A percentile compares a stretch with the other conserved stretches of the same genome.
These are phyloP conservation scores for Baudoinia panamericana DNA, from an alignment of 495 filamentous ascomycete species.

Conservation along the genomic window DNA sequence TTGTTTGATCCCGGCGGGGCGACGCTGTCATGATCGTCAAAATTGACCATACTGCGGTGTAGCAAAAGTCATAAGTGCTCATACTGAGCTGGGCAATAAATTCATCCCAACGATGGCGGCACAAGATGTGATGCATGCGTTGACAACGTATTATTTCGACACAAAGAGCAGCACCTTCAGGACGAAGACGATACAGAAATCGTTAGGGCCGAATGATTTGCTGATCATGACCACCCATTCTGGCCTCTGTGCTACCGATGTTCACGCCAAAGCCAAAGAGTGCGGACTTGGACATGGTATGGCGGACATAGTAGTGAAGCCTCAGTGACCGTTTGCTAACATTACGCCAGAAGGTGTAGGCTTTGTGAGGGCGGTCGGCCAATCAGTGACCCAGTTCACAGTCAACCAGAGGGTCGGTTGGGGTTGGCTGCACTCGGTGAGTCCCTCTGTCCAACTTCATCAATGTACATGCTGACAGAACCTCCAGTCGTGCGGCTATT, in stretches of 20 bases:
- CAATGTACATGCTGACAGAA: not conserved
- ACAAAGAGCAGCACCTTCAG: too few species aligned
- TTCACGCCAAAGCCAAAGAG: slow-evolving; percentile 4
- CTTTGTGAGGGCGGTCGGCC: too few species aligned
- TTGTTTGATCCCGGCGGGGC: too few species aligned
- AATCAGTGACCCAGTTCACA: not conserved
- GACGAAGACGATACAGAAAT: not conserved
- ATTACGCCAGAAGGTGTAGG: too few species aligned
- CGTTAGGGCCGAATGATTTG: slow-evolving; percentile 1
- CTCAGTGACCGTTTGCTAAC: too few species aligned
- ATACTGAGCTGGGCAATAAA: too few species aligned
- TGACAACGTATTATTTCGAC: too few species aligned
- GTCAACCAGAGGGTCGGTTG: slow-evolving; percentile 1
- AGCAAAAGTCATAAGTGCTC: too few species aligned
- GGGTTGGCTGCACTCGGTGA: slow-evolving; percentile 1
- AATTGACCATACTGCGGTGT: too few species aligned
- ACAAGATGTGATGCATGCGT: too few species aligned
- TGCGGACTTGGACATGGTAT: slow-evolving; percentile 8
- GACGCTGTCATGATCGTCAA: too few species aligned
- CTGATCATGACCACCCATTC: slow-evolving; percentile 5
- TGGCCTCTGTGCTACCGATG: slow-evolving; percentile 6
- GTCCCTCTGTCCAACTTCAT: not conserved
- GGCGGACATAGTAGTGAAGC: not conserved
- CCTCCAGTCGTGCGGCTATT: slow-evolving; percentile 9
- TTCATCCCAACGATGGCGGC: too few species aligned